These are phyloP conservation scores for Aspergillus aculeatus DNA, from an alignment of 2,329 filamentous ascomycete species.

Conservation along the genomic window DNA sequence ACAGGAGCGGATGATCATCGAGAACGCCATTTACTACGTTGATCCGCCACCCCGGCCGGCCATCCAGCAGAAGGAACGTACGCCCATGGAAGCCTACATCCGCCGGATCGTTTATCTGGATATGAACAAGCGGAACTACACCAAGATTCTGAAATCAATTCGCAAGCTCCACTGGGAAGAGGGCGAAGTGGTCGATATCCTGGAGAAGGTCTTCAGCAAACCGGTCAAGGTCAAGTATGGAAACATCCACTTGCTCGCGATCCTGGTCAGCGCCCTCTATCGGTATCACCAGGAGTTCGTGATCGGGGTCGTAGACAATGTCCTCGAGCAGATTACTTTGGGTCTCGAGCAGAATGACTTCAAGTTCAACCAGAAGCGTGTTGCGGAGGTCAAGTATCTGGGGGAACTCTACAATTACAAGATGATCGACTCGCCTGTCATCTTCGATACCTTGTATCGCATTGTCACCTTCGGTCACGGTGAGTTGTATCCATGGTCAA, in stretches of 20 bases:
- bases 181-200: conserved; percentile 64
- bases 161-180: conserved; percentile 98
- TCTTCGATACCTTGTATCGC: conserved; percentile 94
- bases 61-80: conserved; percentile 94
- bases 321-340: conserved; percentile 82
- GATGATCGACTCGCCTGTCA: conserved; percentile 89
- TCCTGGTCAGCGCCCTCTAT: conserved; percentile 82
- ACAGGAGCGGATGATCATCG: conserved; percentile 95
- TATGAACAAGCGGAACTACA: conserved; percentile 89
- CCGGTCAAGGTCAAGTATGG: conserved; percentile 97
- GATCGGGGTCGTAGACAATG: conserved; percentile 84
- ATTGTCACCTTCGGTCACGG: conserved; percentile 89
- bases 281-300: conserved; percentile 91
- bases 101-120: conserved; percentile 91
- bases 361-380: conserved; percentile 90
- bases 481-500: conserved; percentile 34
- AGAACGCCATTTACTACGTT: conserved; percentile 97
- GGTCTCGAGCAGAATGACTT: conserved; percentile 96
- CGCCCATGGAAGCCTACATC: conserved; percentile 87
- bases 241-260: conserved; percentile 89
- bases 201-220: conserved; percentile 92
- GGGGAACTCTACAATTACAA: conserved; percentile 97
- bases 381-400: conserved; percentile 94
- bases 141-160: conserved; percentile 90
- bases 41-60: conserved; percentile 91